Evolutionary conservation across 2,329 filamentous ascomycete genomes (phyloP), one percentile per base, ranked within the genome.

Genomic region (Fusarium sacchari): DNA sequence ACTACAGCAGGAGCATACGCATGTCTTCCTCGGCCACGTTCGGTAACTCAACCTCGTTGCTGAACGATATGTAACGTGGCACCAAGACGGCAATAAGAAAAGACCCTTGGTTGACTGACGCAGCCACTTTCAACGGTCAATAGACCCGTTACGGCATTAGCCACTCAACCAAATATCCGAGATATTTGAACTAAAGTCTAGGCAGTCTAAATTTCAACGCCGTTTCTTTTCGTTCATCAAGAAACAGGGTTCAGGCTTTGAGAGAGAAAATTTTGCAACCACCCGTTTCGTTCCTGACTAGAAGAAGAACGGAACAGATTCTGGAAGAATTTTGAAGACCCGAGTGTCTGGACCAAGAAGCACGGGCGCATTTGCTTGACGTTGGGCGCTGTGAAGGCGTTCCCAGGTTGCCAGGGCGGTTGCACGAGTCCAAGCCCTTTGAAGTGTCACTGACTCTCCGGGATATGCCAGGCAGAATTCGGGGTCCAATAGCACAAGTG

Each of bases 381-480:
- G 28, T 56, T 40, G 17, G 66, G 46, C 39, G 30, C 32, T n/a
- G 32, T 62, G 42, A 63, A 53, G 28, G 37, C 32, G 37, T 52
- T 66, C 60, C 46, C 39, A 24, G 57, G 37, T 52, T 66, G 53
- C 46, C 39, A 24, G 57, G 55, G 34, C 55, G 44, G 46, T 60
- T 59, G 47, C 58, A 52, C 32, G 42, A 59, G 46, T 64, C 46
- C 39, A 39, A 58, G 34, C 55, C 56, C 60, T 20, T 47, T 39
- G 24, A 24, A 26, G 18, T 56, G 34, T 49, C 44, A 55, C 24
- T 64, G 18, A 39, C 59, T 50, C 60, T 46, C 64, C 60, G 60
- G 72, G 68, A 72, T 69, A 69, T 72, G 57, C 68, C 71, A 57
- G 71, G 37, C 32, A 14, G 18, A 20, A 39, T 68, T 59, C 67